phyloP scores from a whole-genome alignment of 495 filamentous ascomycete species.

The Tuber microsphaerosporum region DNA sequence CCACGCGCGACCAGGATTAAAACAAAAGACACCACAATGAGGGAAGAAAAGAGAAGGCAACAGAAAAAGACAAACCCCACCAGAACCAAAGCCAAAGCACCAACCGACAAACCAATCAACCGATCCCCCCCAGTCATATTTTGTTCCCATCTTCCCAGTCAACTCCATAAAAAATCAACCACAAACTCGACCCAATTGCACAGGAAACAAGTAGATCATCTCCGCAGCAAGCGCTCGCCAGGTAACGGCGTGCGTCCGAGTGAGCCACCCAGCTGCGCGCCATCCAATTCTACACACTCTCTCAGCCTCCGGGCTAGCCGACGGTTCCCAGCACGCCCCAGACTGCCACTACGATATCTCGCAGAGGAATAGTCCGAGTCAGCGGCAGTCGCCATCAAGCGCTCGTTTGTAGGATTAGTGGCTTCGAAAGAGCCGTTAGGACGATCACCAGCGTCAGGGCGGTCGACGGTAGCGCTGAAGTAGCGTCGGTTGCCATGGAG shows the following conservation, averaged over 20 bases:
- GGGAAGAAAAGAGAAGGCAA: neutral
- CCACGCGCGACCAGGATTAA: neutral
- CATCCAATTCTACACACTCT: conserved; percentile 37
- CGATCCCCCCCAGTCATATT: neutral
- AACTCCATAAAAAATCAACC: neutral
- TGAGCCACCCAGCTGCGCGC: conserved; percentile 14
- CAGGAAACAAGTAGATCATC: conserved; percentile 1
- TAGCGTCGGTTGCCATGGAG: conserved; percentile 33
- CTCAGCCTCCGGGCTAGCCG: conserved; percentile 21
- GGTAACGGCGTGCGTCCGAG: conserved; percentile 22
- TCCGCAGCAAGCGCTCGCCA: conserved; percentile 11
- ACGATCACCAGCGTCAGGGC: conserved; percentile 12
- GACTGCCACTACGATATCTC: conserved; percentile 20
- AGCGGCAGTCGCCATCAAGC: conserved; percentile 14
- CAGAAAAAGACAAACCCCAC: neutral
- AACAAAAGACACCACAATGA: neutral
- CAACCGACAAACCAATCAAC: neutral
- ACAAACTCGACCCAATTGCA: neutral
- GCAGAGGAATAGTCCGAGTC: conserved; percentile 19
- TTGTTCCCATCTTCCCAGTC: neutral
- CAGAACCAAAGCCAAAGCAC: conserved; percentile 3
- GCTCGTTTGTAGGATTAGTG: conserved; percentile 12
- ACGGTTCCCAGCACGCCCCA: conserved; percentile 22
- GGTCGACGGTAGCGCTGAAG: conserved; percentile 14
- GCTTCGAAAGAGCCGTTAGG: conserved; percentile 10